Base-by-base conservation (phyloP, 129 eudicot genomes). In the Flaveria ramosissima region DNA sequence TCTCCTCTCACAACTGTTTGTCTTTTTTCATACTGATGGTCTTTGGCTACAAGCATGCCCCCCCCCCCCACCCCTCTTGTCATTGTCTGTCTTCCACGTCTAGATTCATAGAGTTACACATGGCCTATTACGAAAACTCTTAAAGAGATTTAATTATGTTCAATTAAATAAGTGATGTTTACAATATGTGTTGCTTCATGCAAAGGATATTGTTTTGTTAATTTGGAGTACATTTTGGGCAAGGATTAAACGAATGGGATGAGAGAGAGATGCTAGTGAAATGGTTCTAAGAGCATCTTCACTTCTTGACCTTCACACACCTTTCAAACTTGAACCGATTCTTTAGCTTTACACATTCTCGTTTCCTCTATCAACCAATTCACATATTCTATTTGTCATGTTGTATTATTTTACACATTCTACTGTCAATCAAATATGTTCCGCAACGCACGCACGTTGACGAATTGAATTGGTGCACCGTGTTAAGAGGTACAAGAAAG, bases 321-420 rank as follows among this genome's bases (percentile, higher is more conserved):
- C 39, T 60, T 23, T 60, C 66, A 60, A 60, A 60, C 4, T 60
- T 60, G 66, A 12, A 60, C 66, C 67, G 27, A 61, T 61, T 61
- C 67, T 6, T 24, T 61, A 26, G 9, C 67, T 24, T 61, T 61
- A 24, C 39, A 62, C 43, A 62, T 62, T 62, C 66, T 15, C 19
- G 2, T 13, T 27, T 27, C 39, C 41, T 27, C 67, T 61, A 61
- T 61, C 67, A 61, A 24, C 67, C 67, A 12, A 61, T 57, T 62
- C 68, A 62, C 45, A 62, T 62, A 62, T 62, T 62, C 45, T 62
- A 14, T 62, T 62, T 62, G 20, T 56, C 60, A 52, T 52, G n/a
- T 26, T 12, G 13, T 24, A 24, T 12, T 61, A 23, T 61, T 61
- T 26, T 26, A 11, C 16, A 24, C 67, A 57, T 20, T 57, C 9